phyloP scores from a whole-genome alignment of 441 rosid species.

The Brassica hybrid region DNA sequence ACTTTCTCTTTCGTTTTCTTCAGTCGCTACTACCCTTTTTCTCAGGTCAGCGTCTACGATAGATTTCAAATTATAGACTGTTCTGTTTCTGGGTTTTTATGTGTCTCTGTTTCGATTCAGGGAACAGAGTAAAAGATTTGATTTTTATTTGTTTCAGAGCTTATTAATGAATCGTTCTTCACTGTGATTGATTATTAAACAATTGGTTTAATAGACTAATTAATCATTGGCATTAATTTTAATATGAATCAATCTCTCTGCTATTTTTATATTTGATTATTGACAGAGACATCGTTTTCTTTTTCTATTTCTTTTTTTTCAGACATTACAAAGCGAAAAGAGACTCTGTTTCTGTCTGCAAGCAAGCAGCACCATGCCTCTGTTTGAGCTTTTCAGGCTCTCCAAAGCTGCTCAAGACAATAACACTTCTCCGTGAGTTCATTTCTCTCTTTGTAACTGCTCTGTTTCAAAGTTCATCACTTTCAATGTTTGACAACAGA shows the following conservation, averaged over 20 bases:
- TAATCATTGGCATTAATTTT: slow-evolving; percentile 27
- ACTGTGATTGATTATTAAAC: slow-evolving; percentile 44
- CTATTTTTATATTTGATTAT: slow-evolving; percentile 35
- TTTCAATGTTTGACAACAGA: slow-evolving; percentile 46
- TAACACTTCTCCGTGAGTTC: slow-evolving; percentile 62
- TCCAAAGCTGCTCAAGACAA: slow-evolving; percentile 59
- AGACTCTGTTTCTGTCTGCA: slow-evolving; percentile 36
- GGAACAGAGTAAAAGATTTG: slow-evolving; percentile 42
- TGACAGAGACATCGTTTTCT: slow-evolving; percentile 49
- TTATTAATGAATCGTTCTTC: slow-evolving; percentile 31
- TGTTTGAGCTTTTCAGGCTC: slow-evolving; percentile 73
- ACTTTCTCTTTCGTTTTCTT: slow-evolving; percentile 32
- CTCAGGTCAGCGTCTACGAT: slow-evolving; percentile 23
- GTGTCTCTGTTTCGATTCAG: slow-evolving; percentile 37
- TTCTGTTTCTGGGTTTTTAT: slow-evolving; percentile 1
- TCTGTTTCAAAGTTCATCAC: not conserved
- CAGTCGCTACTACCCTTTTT: not conserved
- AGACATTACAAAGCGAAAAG: slow-evolving; percentile 24
- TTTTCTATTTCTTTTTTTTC: slow-evolving; percentile 25
- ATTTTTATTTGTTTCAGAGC: slow-evolving; percentile 2
- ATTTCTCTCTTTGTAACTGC: not conserved
- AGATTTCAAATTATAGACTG: not conserved
- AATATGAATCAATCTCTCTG: slow-evolving; percentile 28
- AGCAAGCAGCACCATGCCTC: slow-evolving; percentile 60
- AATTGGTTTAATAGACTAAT: slow-evolving; percentile 49